Conservation (phyloP, 805 yeast species). For the Ogataea haglerorum region DNA sequence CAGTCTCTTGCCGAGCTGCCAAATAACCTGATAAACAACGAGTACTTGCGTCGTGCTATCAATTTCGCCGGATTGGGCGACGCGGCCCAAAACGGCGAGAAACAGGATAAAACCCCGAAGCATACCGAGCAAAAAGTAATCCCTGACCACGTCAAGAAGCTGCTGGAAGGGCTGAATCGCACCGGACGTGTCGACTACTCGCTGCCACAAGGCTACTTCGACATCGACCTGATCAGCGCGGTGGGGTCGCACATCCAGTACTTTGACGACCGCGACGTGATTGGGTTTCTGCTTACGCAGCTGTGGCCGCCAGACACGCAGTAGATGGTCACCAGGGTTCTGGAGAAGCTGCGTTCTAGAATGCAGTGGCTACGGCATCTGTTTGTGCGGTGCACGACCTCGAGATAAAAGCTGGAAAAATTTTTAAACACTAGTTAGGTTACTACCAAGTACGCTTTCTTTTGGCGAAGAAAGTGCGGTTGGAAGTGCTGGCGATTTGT, state of each 20-base stretch:
- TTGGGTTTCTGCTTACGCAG: slow-evolving; percentile 71
- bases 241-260: slow-evolving; percentile 86
- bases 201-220: slow-evolving; percentile 73
- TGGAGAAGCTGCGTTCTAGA: background rate
- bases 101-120: background rate
- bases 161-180: slow-evolving; percentile 51
- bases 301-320: slow-evolving; percentile 28
- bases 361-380: background rate
- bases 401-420: slow-evolving; percentile 4
- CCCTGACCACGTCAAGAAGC: slow-evolving; percentile 29
- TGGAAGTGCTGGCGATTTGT: slow-evolving; percentile 9
- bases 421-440: background rate
- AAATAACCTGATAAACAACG: slow-evolving; percentile 27
- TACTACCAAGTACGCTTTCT: slow-evolving; percentile 5
- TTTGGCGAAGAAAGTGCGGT: slow-evolving; percentile 6
- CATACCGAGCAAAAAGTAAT: slow-evolving; percentile 16
- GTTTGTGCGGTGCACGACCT: slow-evolving; percentile 4
- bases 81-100: background rate
- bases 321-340: too few species aligned
- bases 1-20: slow-evolving; percentile 19
- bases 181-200: slow-evolving; percentile 81
- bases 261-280: slow-evolving; percentile 81
- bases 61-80: slow-evolving; percentile 17
- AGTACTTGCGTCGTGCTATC: slow-evolving; percentile 19
- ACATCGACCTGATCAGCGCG: slow-evolving; percentile 74